A percentile compares a stretch with the other conserved stretches of the same genome.
Evolutionary conservation across 2,329 filamentous ascomycete species (phyloP).

Genomic region (Cercospora beticola): DNA sequence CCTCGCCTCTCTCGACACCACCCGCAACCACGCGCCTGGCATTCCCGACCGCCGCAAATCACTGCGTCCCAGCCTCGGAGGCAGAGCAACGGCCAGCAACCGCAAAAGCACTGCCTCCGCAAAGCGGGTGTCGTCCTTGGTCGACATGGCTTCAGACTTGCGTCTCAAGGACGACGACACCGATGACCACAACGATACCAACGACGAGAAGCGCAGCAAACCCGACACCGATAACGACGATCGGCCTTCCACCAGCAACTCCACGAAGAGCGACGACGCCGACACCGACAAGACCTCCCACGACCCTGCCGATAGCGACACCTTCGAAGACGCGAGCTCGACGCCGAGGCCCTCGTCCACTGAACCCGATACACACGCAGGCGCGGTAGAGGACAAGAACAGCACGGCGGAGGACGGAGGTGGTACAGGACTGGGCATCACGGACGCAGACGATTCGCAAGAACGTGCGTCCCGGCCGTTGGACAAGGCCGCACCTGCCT

Average conservation of each 20-base stretch:
- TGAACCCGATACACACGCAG: constrained; percentile 11
- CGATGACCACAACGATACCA: neutral
- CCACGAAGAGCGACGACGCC: neutral
- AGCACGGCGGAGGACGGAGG: neutral
- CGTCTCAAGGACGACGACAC: constrained; percentile 30
- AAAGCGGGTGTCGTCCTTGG: constrained; percentile 20
- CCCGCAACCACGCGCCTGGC: constrained; percentile 33
- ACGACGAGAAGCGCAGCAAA: neutral
- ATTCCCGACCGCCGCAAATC: constrained; percentile 33
- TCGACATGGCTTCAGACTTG: constrained; percentile 32
- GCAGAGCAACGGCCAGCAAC: constrained; percentile 13
- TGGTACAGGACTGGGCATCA: constrained; percentile 2
- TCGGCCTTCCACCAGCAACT: neutral
- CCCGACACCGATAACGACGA: neutral
- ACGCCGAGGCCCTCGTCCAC: constrained; percentile 18
- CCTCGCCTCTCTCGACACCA: neutral
- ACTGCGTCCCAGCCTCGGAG: constrained; percentile 20
- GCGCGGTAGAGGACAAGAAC: constrained; percentile 17
- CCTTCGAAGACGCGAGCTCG: constrained; percentile 72
- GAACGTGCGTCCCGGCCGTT: neutral
- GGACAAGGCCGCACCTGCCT: neutral
- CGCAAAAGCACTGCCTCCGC: constrained; percentile 25
- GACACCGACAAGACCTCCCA: constrained; percentile 8
- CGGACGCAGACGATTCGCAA: neutral
- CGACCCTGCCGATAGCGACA: constrained; percentile 31